Conservation (phyloP, 768 basidiomycete genomes). For the Hericium coralloides region DNA sequence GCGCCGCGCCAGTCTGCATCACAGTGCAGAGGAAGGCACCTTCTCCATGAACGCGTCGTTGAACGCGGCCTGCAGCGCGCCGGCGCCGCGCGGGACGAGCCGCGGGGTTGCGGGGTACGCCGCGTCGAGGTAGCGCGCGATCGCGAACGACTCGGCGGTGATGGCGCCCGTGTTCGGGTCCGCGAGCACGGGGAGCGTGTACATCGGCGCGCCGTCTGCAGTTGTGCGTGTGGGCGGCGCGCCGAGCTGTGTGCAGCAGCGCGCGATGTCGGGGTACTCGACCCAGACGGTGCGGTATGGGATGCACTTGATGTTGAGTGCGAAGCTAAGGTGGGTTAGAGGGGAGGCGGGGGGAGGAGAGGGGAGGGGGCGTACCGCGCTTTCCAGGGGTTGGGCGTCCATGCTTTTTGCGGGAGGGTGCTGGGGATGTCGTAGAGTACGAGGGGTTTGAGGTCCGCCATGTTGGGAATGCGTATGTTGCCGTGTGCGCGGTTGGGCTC, state of each 20-base stretch:
- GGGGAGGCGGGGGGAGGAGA: too few species aligned
- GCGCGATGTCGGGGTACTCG: constrained; percentile 14
- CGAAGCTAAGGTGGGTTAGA: neutral
- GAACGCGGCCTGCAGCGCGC: neutral
- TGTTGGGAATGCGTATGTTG: too few species aligned
- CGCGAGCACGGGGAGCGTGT: constrained; percentile 17
- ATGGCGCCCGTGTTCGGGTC: constrained; percentile 8
- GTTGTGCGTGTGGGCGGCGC: constrained; percentile 16
- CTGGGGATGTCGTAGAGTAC: too few species aligned
- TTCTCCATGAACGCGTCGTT: neutral
- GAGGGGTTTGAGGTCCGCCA: too few species aligned
- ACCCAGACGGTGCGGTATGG: constrained; percentile 14
- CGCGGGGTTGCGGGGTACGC: neutral
- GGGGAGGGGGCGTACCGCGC: too few species aligned
- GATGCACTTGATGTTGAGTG: constrained; percentile 9
- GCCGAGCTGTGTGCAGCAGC: constrained; percentile 1
- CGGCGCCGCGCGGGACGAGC: neutral
- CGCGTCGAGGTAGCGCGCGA: constrained; percentile 4
- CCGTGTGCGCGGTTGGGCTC: too few species aligned
- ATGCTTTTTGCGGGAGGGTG: too few species aligned
- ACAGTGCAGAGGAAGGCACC: neutral
- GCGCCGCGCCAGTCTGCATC: too few species aligned
- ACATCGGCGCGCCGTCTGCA: constrained; percentile 19
- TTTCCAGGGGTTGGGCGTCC: too few species aligned
- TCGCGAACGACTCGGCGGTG: constrained; percentile 32